Evolutionary conservation across 345 rosid genomes (phyloP), one percentile per base, ranked within the genome.

Genomic region (Raphanus sativus): DNA sequence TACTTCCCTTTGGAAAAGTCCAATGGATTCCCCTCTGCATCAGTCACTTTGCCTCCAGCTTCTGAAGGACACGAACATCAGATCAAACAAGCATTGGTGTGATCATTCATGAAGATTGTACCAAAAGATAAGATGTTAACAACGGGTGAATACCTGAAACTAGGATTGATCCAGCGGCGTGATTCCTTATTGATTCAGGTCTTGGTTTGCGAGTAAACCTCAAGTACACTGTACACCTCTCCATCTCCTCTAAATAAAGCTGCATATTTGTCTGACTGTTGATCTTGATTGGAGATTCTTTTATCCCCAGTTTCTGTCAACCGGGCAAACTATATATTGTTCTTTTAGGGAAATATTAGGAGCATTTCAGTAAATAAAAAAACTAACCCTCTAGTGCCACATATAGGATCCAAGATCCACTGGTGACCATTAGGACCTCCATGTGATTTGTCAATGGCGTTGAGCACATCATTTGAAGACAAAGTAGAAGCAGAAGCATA

Each of bases 371-470:
- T 21, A 21, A 21, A 21, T 21, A 21, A 21, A 21, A 21, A 21
- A 21, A 21, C 77, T 87, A 67, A 95, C 99, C 99, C 99, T 89
- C 94, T 92, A 29, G 99, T 95, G 55, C 99, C 98, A 81, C 94
- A 98, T 34, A 95, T 91, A 64, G 99, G 99, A 83, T 92, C 99
- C 80, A 95, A 85, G 79, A 95, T 87, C 99, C 99, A 95, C 70
- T 95, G 99, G 61, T 87, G 87, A 56, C 99, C 99, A 5, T 33
- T 77, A 62, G 94, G 78, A 81, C 99, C 98, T 58, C 99, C 99
- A 83, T 90, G 91, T 65, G 97, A 89, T 80, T 86, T 89, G 52
- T 95, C 98, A 66, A 95, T 95, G 75, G 90, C 94, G 15, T 71
- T 75, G 33, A 91, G 86, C 9, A 95, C 89, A 80, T 88, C 94